Base-by-base conservation (phyloP, 2,329 filamentous ascomycete species). In the Chaetomium sp. region DNA sequence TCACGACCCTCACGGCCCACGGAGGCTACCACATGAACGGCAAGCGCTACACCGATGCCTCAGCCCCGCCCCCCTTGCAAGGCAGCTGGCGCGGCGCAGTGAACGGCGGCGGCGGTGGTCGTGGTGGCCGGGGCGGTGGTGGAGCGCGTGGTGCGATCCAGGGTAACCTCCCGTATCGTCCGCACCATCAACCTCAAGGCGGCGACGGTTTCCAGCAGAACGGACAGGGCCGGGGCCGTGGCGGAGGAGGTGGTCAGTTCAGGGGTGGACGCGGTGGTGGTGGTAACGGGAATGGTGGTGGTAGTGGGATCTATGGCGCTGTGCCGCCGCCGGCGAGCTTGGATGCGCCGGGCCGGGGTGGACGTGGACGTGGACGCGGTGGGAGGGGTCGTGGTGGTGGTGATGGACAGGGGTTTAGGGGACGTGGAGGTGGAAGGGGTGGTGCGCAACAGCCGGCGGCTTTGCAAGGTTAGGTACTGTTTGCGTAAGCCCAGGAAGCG, bases 291-390 rank as follows among this genome's bases (percentile, higher is more conserved):
- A 52, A 38, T n/a, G 46, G 34, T 32, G 55, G 19, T 27, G n/a
- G n/a, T n/a, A n/a, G n/a, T n/a, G n/a, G n/a, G n/a, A 27, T 27
- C 37, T 86, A 81, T 64, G 77, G 76, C 56, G 77, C 77, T 12
- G 79, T 85, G 6, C 81, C 82, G 35, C 86, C 85, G 27, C 85
- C 86, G 1, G 69, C 79, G 1, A 77, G 68, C 44, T 70, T 87
- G 10, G 77, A 85, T 59, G 64, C 71, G 14, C 65, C 70, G 34
- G 3, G 19, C 19, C 69, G 74, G 11, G 70, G 76, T 71, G 41
- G 67, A 74, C 55, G 73, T 62, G 52, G 74, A 11, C 67, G 69
- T n/a, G 58, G 59, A n/a, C 55, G 61, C 41, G 60, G 58, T 9
- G 61, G 19, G 19, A 27, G 57, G 6, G 60, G 48, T 2, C 35